Conservation (phyloP, 176 grass and related monocot species). For the Ensete glaucum region DNA sequence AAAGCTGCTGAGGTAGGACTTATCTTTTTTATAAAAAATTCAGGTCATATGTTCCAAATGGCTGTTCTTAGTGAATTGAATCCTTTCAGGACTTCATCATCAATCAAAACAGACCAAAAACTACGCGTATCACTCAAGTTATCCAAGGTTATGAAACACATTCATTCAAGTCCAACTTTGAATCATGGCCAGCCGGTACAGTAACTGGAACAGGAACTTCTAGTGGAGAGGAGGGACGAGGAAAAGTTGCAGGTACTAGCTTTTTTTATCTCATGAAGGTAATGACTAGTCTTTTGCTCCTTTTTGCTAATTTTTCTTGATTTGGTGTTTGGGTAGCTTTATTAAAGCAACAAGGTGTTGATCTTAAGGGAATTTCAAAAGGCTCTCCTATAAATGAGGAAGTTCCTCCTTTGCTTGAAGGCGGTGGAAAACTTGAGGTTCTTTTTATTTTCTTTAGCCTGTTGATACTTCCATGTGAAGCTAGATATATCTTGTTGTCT, state of each 20-base stretch:
- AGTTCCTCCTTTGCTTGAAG: slow-evolving; percentile 97
- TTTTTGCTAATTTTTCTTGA: slow-evolving; percentile 25
- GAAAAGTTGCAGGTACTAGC: slow-evolving; percentile 86
- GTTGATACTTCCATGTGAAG: slow-evolving; percentile 13
- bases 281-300: neutral
- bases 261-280: neutral
- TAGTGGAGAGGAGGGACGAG: slow-evolving; percentile 69
- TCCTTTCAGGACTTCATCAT: slow-evolving; percentile 67
- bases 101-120: slow-evolving; percentile 68
- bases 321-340: slow-evolving; percentile 46
- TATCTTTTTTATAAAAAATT: slow-evolving; percentile 10
- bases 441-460: slow-evolving; percentile 22
- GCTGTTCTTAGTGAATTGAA: neutral
- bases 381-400: slow-evolving; percentile 70
- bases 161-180: slow-evolving; percentile 91
- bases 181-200: slow-evolving; percentile 70
- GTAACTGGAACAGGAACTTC: slow-evolving; percentile 29
- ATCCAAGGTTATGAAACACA: slow-evolving; percentile 95
- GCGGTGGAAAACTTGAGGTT: slow-evolving; percentile 87
- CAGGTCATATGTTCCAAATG: neutral
- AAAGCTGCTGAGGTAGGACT: slow-evolving; percentile 77
- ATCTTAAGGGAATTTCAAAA: slow-evolving; percentile 81
- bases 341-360: slow-evolving; percentile 91
- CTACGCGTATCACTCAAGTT: slow-evolving; percentile 65
- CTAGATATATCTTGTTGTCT: slow-evolving; percentile 8